These are phyloP conservation scores for Rhodocollybia butyracea DNA, from an alignment of 768 basidiomycete genomes.

Conservation along the genomic window DNA sequence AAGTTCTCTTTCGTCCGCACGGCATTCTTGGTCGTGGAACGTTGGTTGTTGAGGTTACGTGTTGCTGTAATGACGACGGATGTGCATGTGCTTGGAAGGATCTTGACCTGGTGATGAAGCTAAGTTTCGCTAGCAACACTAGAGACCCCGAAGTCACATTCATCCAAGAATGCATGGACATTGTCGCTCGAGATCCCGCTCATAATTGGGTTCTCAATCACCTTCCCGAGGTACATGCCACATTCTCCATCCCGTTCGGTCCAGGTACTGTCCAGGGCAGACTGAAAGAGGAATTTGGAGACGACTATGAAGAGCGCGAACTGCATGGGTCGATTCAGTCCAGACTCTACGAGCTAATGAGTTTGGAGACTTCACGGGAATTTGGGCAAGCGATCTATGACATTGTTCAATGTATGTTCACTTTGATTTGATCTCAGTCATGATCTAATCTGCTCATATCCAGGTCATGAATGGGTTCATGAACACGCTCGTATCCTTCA, in stretches of 20 bases:
- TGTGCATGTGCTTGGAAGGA: background rate
- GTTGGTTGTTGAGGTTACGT: background rate
- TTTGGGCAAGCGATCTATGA: background rate
- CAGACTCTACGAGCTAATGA: background rate
- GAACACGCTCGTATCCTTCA: background rate
- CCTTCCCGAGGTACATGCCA: background rate
- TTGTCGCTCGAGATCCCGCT: background rate
- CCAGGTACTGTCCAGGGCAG: background rate
- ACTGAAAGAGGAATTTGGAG: background rate
- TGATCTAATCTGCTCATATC: no score
- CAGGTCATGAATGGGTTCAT: background rate
- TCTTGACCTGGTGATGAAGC: background rate
- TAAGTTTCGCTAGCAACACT: background rate
- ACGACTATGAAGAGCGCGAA: background rate
- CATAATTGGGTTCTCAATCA: background rate
- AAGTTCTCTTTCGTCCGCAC: background rate
- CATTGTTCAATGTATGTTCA: background rate
- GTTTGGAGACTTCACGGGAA: background rate
- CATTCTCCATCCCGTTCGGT: background rate
- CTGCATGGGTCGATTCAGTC: background rate
- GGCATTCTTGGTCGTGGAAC: background rate
- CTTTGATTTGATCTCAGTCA: no score
- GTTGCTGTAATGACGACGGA: background rate
- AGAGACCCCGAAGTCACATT: background rate
- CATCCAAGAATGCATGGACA: background rate